phyloP scores from a whole-genome alignment of 163 green algal species.

The Chloroidium sp. region DNA sequence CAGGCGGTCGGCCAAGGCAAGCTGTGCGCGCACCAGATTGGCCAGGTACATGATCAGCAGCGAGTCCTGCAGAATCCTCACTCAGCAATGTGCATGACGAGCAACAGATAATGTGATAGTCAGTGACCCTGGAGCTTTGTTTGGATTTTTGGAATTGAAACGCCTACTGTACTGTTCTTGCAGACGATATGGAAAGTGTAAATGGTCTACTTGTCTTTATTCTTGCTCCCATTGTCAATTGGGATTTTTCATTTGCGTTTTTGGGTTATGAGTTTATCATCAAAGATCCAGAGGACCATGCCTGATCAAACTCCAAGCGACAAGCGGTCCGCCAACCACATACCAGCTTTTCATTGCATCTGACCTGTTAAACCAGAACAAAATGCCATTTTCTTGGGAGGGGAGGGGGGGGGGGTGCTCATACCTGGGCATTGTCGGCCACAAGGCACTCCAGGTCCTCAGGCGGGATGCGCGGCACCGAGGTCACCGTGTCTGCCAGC shows the following conservation, averaged over 20 bases:
- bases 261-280: too few relatives aligned
- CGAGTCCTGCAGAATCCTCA: constrained; percentile 47
- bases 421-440: neutral
- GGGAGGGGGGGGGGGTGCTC: too few relatives aligned
- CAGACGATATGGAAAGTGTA: too few relatives aligned
- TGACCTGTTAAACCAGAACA: too few relatives aligned
- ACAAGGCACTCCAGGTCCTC: constrained; percentile 1
- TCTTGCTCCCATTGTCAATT: too few relatives aligned
- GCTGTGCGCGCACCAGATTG: constrained; percentile 79
- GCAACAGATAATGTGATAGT: neutral
- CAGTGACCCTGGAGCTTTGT: neutral
- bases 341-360: too few relatives aligned
- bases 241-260: too few relatives aligned
- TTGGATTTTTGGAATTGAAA: neutral
- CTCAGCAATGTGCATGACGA: neutral
- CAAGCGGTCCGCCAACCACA: too few relatives aligned
- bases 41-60: constrained; percentile 83
- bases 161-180: neutral
- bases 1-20: constrained; percentile 87
- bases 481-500: constrained; percentile 78
- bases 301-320: too few relatives aligned
- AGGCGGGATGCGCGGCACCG: constrained; percentile 63
- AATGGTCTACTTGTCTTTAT: too few relatives aligned
- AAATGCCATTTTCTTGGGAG: too few relatives aligned
- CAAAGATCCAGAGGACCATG: too few relatives aligned